Evolutionary conservation across 2,329 filamentous ascomycete genomes (phyloP).

Genomic region (Epichloe coenophiala): DNA sequence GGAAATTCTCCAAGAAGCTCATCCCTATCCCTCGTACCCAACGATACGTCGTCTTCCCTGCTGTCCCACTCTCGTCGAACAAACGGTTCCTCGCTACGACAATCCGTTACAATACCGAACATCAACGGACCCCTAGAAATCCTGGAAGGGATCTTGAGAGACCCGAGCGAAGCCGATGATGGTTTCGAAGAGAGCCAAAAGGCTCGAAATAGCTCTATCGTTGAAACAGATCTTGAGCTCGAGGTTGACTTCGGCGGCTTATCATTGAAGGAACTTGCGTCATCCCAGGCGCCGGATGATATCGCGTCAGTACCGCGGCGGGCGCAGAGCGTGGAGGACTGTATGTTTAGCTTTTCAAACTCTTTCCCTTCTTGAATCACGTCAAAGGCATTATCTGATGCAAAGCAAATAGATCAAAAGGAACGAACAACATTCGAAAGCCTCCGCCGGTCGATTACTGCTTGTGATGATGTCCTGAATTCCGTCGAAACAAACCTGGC

Average conservation of each 20-base stretch:
- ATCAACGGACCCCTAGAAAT: slow-evolving; percentile 56
- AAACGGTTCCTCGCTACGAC: slow-evolving; percentile 57
- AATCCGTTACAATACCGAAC: slow-evolving; percentile 31
- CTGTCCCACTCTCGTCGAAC: slow-evolving; percentile 48
- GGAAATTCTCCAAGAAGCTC: slow-evolving; percentile 59
- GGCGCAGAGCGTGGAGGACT: slow-evolving; percentile 56
- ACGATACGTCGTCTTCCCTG: slow-evolving; percentile 65
- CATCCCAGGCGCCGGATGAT: slow-evolving; percentile 16
- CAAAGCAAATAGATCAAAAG: slow-evolving; percentile 46
- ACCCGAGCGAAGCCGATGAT: slow-evolving; percentile 8
- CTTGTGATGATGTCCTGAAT: slow-evolving; percentile 84
- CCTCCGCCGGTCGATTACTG: slow-evolving; percentile 74
- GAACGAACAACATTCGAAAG: slow-evolving; percentile 81
- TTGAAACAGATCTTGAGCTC: slow-evolving; percentile 42
- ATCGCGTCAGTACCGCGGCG: slow-evolving; percentile 23
- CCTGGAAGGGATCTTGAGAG: slow-evolving; percentile 37
- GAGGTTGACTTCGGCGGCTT: slow-evolving; percentile 69
- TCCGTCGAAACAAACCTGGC: slow-evolving; percentile 88
- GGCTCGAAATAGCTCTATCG: slow-evolving; percentile 16
- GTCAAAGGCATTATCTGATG: background rate
- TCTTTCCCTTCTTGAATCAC: background rate
- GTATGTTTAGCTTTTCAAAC: slow-evolving; percentile 31
- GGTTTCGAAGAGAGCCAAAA: slow-evolving; percentile 5
- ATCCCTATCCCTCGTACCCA: slow-evolving; percentile 62
- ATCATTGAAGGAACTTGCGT: slow-evolving; percentile 59